Evolutionary conservation across 208 protist species (phyloP), one percentile per base, ranked within the genome.

Genomic region (Leptomonas pyrrhocoris): DNA sequence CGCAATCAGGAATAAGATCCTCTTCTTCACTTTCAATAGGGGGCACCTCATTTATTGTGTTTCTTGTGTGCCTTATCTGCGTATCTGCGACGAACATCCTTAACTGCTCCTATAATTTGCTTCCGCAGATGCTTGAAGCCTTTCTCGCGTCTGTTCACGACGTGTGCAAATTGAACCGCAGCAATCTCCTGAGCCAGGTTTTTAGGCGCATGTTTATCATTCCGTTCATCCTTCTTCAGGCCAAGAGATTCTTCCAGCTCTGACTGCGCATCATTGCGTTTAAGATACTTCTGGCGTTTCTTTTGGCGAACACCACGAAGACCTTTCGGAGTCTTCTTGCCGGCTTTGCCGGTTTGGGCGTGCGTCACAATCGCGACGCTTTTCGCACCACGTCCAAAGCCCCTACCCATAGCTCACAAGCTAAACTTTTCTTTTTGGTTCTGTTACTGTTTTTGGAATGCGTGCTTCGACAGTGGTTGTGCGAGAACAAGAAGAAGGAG

Each of bases 341-440:
- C 88, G 12, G 76, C 73, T 42, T 61, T 81, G 28, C 81, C 76
- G 11, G 49, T 50, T 65, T 96, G 90, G 3, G 90, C 79, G 68
- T 96, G 90, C 6, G 90, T 96, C 15, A 96, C 86, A 68, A 96
- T 90, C 7, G 84, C 80, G 48, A 93, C 90, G 49, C 83, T 92
- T 57, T 92, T 92, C 2, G 88, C 83, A n/a, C 90, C 90, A 68
- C 90, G 87, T 46, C 90, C 90, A 74, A 96, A 96, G 13, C 90
- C 90, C 25, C 88, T 74, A 46, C 88, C 88, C 90, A 96, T 96
- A 38, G 34, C 55, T 74, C 12, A 59, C 38, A 66, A 54, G 48
- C 25, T 25, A 73, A 57, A 38, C 34, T 38, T 12, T 38, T 38
- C 7, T 9, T 38, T 38, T 38, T 38, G 34, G 34, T 38, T 38